Evolutionary conservation across 371 early-diverging fungal species (phyloP).

Genomic region (Amoeboaphelidium occidentale): DNA sequence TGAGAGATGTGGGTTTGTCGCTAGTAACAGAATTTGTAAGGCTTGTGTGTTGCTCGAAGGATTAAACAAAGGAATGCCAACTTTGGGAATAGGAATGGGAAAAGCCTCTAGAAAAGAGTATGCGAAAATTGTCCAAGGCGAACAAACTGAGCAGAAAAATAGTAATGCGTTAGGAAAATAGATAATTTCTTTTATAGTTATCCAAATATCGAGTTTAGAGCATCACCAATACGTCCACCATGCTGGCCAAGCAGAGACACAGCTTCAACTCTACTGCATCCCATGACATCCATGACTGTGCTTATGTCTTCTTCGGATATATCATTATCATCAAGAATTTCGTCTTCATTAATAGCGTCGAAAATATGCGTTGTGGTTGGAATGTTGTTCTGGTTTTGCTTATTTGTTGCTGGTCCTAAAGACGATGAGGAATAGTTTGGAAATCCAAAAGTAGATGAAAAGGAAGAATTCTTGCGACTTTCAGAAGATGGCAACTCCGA

Average conservation of each 20-base stretch:
- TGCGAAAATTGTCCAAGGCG: too few species aligned
- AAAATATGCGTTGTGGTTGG: too few species aligned
- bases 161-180: too few species aligned
- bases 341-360: not conserved
- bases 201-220: not conserved
- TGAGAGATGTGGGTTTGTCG: conserved; percentile 81
- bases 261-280: not conserved
- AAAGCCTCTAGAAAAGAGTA: too few species aligned
- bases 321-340: not conserved
- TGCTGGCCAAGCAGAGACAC: not conserved
- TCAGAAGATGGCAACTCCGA: too few species aligned
- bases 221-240: not conserved
- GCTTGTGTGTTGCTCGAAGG: conserved; percentile 85
- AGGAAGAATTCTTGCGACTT: too few species aligned
- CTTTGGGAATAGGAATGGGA: conserved; percentile 3
- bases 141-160: too few species aligned
- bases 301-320: not conserved
- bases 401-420: too few species aligned
- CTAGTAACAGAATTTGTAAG: conserved; percentile 69
- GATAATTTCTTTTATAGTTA: too few species aligned
- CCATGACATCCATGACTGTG: not conserved
- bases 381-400: too few species aligned
- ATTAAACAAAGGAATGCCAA: conserved; percentile 66
- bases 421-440: too few species aligned
- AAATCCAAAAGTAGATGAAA: too few species aligned